Evolutionary conservation across 2,329 filamentous ascomycete species (phyloP).

Genomic region (Hypocrella siamensis): DNA sequence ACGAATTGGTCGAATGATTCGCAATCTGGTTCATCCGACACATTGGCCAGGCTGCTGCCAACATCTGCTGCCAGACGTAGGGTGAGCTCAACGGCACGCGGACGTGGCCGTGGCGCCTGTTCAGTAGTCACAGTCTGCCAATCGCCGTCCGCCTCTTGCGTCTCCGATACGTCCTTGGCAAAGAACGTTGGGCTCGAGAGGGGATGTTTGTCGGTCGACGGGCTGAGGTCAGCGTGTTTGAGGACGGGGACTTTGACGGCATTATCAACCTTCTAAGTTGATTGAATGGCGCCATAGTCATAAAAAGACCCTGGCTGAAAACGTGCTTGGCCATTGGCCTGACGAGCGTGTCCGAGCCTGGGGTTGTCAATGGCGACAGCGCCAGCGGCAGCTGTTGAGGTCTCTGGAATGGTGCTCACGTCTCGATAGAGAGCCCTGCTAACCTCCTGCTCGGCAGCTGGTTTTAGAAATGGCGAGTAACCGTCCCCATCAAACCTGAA

Average conservation of each 20-base stretch:
- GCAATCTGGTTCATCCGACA: constrained; percentile 19
- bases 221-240: constrained; percentile 4
- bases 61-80: constrained; percentile 11
- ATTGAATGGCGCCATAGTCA: constrained; percentile 18
- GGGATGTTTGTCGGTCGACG: constrained; percentile 2
- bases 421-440: constrained; percentile 21
- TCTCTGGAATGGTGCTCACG: too few species aligned
- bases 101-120: constrained; percentile 5
- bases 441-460: constrained; percentile 25
- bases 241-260: constrained; percentile 19
- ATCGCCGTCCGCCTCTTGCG: constrained; percentile 12
- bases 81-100: constrained; percentile 8
- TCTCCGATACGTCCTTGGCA: constrained; percentile 1
- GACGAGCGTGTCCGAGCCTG: too few species aligned
- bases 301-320: constrained; percentile 15
- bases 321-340: neutral
- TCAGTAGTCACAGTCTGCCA: constrained; percentile 22
- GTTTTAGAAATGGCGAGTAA: constrained; percentile 21
- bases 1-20: constrained; percentile 4
- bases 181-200: constrained; percentile 1
- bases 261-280: constrained; percentile 24
- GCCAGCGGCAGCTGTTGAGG: too few species aligned
- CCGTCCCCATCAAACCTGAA: constrained; percentile 28
- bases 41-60: constrained; percentile 29
- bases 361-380: constrained; percentile 1